Base-by-base conservation (phyloP, 805 yeast species). In the Suhomyces tanzawaensis region DNA sequence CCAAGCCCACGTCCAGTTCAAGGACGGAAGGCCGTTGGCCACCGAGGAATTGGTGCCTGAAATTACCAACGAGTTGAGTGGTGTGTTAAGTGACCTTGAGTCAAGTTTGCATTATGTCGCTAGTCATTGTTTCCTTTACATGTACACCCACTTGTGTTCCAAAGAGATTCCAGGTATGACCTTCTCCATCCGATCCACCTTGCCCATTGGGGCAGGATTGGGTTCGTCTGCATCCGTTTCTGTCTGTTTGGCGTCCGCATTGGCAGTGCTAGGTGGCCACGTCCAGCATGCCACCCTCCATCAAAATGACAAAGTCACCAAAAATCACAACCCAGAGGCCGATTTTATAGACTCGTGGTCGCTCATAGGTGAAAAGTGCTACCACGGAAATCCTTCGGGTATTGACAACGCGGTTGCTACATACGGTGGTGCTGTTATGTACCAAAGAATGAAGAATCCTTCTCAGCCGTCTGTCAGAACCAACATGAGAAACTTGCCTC, bases 331-430 rank as follows among this genome's bases (percentile, higher is more conserved):
- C 29, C 60, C 55, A 3, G 81, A 74, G 37, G 70, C 81, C 18
- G 61, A 68, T n/a, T 75, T 81, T 45, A 80, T 93, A 43, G 91
- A 91, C 47, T 63, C 71, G 5, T 90, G 96, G 95, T 81, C 98
- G 1, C 84, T 84, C 47, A 72, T 91, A 68, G 98, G 97, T 26
- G 99, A 93, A 60, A 84, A 83, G 57, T 88, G 97, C 57, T 85
- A 90, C 49, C 98, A 91, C 57, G 98, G 98, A 1, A 89, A 85
- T 51, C 99, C 99, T 7, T 82, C 95, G 14, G 99, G 99, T 9
- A 88, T 93, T 37, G 99, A 93, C 59, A 93, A 93, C 55, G 89
- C 96, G 0, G 97, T 91, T 34, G 95, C 98, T 2, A 85, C 96
- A 0, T 82, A 81, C 49, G 99, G 99, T 16, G 97, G 97, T 32